Base-by-base conservation (phyloP, 257 asterid genomes). In the Cinchona pubescens region DNA sequence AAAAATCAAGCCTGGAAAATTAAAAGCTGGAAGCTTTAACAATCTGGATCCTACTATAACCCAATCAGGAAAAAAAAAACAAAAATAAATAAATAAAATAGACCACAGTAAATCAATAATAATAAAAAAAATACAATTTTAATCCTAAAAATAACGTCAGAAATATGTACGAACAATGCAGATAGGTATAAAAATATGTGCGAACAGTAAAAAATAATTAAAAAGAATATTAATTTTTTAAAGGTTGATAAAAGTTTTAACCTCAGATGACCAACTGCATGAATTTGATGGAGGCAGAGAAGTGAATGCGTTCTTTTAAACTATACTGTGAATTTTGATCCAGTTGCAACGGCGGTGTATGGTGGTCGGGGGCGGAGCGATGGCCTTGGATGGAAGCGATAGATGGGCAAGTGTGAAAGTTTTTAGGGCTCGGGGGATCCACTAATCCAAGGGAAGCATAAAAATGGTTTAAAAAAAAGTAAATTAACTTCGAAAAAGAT, bases 351-450 rank as follows among this genome's bases (percentile, higher is more conserved):
- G 35, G 53, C 55, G 13, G 42, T 5, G 71, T 25, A 66, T n/a
- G 79, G 67, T 53, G 59, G 67, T 66, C 73, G 63, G 42, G 32
- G 14, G 48, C 51, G 49, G 38, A 38, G 67, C 58, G 38, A 65
- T 8, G 38, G 72, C 18, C 56, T n/a, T 2, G 13, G 51, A 27
- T 46, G 8, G 32, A 29, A 67, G n/a, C 37, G n/a, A 43, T 16
- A 30, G 40, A 27, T n/a, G 35, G 27, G n/a, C 19, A 15, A 5
- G 53, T 18, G 40, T 45, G 38, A 75, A 11, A 51, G 30, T 27
- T 27, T 27, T 53, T 66, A 60, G 45, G 73, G 55, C 66, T 48
- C 55, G 42, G 13, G 34, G 38, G 30, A 1, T 56, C 9, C 12
- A 7, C n/a, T n/a, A n/a, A n/a, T 38, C 5, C 7, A 38, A 38